Evolutionary conservation across 2,329 filamentous ascomycete species (phyloP).

Genomic region (Talaromyces sp.): DNA sequence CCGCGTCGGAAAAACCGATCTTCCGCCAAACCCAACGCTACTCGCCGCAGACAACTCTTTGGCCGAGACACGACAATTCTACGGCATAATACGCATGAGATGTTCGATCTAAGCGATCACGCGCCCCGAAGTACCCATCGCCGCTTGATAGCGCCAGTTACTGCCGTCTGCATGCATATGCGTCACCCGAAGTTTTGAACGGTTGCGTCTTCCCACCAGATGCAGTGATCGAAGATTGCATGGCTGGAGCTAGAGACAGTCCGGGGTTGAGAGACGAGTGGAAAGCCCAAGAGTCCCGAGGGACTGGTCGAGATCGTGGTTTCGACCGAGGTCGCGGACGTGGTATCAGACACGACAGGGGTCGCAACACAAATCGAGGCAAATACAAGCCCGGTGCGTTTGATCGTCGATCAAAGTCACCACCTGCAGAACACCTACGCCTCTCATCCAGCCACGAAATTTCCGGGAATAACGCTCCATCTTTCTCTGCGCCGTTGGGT

Average conservation of each 20-base stretch:
- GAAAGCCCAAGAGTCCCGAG: constrained; percentile 39
- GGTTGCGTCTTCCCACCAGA: constrained; percentile 20
- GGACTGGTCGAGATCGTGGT: constrained; percentile 33
- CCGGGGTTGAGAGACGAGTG: constrained; percentile 47
- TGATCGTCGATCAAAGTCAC: constrained; percentile 36
- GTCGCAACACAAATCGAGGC: constrained; percentile 14
- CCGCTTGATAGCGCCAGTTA: background rate
- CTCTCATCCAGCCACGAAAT: constrained; percentile 25
- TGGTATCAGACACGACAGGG: constrained; percentile 22
- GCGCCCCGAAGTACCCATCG: background rate
- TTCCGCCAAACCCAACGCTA: constrained; percentile 7
- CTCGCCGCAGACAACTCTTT: constrained; percentile 4
- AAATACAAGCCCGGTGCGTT: constrained; percentile 25
- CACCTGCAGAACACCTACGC: constrained; percentile 28
- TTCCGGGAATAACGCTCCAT: constrained; percentile 24
- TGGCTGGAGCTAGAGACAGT: constrained; percentile 46
- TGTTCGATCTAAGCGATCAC: background rate
- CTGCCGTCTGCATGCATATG: background rate
- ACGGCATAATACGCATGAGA: background rate
- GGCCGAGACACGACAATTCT: constrained; percentile 5
- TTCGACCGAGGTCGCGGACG: constrained; percentile 37
- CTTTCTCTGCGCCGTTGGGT: constrained; percentile 14
- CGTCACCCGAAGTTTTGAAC: background rate
- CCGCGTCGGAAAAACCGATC: constrained; percentile 9
- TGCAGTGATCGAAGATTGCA: constrained; percentile 39